phyloP scores from a whole-genome alignment of 495 filamentous ascomycete species.

The Trichoderma gamsii region DNA sequence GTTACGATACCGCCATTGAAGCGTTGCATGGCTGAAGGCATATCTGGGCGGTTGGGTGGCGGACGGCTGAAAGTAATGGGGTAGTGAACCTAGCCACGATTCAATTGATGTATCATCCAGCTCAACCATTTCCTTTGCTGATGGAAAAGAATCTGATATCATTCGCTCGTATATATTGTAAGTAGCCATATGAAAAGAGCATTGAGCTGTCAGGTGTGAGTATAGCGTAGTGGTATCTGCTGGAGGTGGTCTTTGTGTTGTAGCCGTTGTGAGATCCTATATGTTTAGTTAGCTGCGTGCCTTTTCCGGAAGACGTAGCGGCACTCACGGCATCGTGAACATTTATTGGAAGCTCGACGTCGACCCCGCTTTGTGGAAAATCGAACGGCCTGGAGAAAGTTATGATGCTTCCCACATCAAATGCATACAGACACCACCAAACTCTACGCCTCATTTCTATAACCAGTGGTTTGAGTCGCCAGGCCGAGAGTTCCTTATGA shows the following conservation, averaged over 20 bases:
- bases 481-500: slow-evolving; percentile 31
- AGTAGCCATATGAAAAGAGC: neutral
- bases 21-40: neutral
- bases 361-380: neutral
- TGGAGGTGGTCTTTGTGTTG: neutral
- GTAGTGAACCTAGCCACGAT: neutral
- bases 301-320: neutral
- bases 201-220: neutral
- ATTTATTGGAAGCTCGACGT: neutral
- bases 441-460: slow-evolving; percentile 27
- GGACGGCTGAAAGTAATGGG: neutral
- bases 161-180: neutral
- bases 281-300: neutral
- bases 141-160: neutral
- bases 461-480: slow-evolving; percentile 19
- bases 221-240: neutral
- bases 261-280: neutral
- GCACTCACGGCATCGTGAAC: neutral
- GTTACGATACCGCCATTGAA: neutral
- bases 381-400: neutral
- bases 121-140: neutral
- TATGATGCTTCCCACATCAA: slow-evolving; percentile 19
- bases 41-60: neutral
- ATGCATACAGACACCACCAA: slow-evolving; percentile 34
- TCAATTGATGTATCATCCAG: neutral